Percentiles rank a stretch among this genome's conserved stretches.
Evolutionary conservation across 768 basidiomycete species (phyloP).

Genomic region (Brasilioporus rufonigricans): DNA sequence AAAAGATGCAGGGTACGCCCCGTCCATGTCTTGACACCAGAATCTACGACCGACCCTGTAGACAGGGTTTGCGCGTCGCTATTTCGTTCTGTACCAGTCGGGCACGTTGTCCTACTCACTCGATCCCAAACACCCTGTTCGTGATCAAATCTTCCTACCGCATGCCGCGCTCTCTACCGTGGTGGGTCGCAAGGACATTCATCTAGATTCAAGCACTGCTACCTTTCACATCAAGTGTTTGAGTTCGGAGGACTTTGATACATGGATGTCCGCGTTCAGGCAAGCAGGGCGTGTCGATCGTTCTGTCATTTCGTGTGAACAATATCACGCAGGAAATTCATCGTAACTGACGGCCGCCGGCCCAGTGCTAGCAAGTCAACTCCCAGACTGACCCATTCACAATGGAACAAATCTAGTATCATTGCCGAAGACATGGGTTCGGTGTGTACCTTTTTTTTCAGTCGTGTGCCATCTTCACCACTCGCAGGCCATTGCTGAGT

Average conservation of each 20-base stretch:
- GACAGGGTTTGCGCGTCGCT: conserved; percentile 80
- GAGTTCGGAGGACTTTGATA: conserved; percentile 64
- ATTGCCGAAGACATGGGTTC: conserved; percentile 66
- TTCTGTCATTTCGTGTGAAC: conserved; percentile 18
- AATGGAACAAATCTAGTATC: conserved; percentile 47
- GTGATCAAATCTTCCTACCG: conserved; percentile 65
- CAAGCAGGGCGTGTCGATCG: conserved; percentile 27
- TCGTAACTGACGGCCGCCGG: conserved; percentile 39
- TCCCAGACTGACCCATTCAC: conserved; percentile 42
- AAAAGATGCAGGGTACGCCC: conserved; percentile 82
- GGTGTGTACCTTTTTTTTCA: conserved; percentile 39
- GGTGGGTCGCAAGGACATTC: conserved; percentile 73
- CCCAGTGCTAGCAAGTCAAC: conserved; percentile 35
- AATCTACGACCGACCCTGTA: neutral
- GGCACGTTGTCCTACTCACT: conserved; percentile 76
- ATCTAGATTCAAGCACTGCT: conserved; percentile 70
- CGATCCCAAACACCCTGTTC: conserved; percentile 64
- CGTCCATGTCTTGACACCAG: neutral
- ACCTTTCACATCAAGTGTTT: conserved; percentile 84
- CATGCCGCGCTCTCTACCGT: conserved; percentile 78
- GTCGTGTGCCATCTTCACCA: neutral
- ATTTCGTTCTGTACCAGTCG: conserved; percentile 66
- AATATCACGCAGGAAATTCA: conserved; percentile 52
- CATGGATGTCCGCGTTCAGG: conserved; percentile 78
- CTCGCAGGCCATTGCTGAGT: conserved; percentile 52